Evolutionary conservation across 805 yeast species (phyloP).

Genomic region (Candida michaelii): DNA sequence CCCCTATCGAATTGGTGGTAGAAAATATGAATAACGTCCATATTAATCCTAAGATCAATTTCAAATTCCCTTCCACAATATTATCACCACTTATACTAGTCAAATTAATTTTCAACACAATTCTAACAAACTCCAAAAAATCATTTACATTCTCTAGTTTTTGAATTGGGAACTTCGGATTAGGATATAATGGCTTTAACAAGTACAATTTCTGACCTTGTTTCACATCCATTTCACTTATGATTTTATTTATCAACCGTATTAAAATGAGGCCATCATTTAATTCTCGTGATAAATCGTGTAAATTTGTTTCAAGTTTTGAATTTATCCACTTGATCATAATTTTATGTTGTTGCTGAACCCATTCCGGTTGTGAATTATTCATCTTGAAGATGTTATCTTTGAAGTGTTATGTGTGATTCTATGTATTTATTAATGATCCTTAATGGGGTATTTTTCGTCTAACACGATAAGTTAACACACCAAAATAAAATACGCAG

Average conservation of each 20-base stretch:
- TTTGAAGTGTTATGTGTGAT: neutral
- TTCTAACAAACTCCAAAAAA: slow-evolving; percentile 40
- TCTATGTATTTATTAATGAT: no score
- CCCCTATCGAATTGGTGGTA: slow-evolving; percentile 26
- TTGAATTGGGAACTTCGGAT: slow-evolving; percentile 45
- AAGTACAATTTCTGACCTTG: slow-evolving; percentile 20
- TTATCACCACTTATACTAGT: slow-evolving; percentile 50
- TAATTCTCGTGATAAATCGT: slow-evolving; percentile 32
- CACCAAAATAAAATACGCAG: neutral
- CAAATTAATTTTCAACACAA: slow-evolving; percentile 39
- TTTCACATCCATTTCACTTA: slow-evolving; percentile 17
- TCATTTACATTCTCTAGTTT: slow-evolving; percentile 48
- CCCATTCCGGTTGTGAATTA: slow-evolving; percentile 31
- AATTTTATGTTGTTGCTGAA: slow-evolving; percentile 45
- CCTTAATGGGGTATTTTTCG: neutral
- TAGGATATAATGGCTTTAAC: slow-evolving; percentile 30
- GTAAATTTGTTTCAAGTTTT: slow-evolving; percentile 26
- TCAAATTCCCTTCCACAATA: slow-evolving; percentile 48
- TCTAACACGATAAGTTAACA: slow-evolving; percentile 1
- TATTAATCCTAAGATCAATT: slow-evolving; percentile 46
- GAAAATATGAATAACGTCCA: slow-evolving; percentile 49
- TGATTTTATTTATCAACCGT: slow-evolving; percentile 35
- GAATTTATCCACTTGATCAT: slow-evolving; percentile 51
- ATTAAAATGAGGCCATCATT: slow-evolving; percentile 41
- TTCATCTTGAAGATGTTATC: no score